Percentiles rank a stretch among this genome's conserved stretches.
phyloP scores from a whole-genome alignment of 768 basidiomycete species.

The Sporobolomyces phaffii region DNA sequence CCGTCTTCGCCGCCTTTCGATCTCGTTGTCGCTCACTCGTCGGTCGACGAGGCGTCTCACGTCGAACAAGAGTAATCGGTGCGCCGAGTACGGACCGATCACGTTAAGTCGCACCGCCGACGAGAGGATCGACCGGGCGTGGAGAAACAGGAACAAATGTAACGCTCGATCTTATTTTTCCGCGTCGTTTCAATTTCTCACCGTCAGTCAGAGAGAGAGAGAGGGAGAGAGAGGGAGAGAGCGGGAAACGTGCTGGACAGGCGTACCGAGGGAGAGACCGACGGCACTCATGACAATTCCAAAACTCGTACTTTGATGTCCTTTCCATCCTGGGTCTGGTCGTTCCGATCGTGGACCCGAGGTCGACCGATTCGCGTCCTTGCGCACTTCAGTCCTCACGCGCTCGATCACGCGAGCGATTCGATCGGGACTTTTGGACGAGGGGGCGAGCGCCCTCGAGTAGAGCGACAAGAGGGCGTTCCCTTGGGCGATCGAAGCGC shows the following conservation, averaged over 20 bases:
- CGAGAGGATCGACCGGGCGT: constrained; percentile 80
- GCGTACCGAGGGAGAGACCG: constrained; percentile 45
- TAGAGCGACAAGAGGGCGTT: constrained; percentile 85
- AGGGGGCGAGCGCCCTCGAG: constrained; percentile 67
- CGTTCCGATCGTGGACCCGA: not conserved
- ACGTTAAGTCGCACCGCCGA: constrained; percentile 86
- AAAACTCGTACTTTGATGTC: constrained; percentile 88
- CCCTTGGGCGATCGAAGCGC: constrained; percentile 86
- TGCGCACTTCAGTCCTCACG: not conserved
- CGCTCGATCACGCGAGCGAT: not conserved
- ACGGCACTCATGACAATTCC: constrained; percentile 74
- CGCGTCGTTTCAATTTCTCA: not conserved
- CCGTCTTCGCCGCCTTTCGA: not conserved
- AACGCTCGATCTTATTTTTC: constrained; percentile 68
- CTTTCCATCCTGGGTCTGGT: constrained; percentile 44
- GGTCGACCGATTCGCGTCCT: not conserved
- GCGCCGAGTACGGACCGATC: constrained; percentile 85
- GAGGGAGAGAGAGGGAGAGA: not conserved
- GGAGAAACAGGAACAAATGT: constrained; percentile 86
- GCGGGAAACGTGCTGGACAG: not conserved
- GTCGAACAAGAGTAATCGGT: constrained; percentile 73
- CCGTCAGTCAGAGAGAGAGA: not conserved
- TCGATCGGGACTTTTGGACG: constrained; percentile 40
- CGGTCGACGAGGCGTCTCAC: constrained; percentile 62
- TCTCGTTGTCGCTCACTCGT: constrained; percentile 9